Conservation (phyloP, 2,329 filamentous ascomycete genomes). For the Xylaria sp. region DNA sequence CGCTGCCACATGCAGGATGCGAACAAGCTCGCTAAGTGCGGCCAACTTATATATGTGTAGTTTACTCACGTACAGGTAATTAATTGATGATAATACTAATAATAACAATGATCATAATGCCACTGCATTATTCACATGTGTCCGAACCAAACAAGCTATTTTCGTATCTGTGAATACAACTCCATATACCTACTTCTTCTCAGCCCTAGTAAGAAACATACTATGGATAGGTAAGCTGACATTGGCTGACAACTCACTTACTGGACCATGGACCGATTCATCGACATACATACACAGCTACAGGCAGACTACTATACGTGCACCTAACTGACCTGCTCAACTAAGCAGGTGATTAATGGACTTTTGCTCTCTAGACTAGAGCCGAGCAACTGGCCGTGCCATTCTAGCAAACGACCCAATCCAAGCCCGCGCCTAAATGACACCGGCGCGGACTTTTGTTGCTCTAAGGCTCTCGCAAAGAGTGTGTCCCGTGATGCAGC, state of each 20-base stretch:
- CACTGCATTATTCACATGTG: not conserved
- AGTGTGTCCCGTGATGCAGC: conserved; percentile 14
- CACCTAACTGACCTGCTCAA: conserved; percentile 18
- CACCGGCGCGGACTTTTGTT: not conserved
- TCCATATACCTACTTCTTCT: not conserved
- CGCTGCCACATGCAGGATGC: not conserved
- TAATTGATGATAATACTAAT: not conserved
- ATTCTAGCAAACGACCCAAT: conserved; percentile 22
- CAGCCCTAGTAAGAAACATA: conserved; percentile 1
- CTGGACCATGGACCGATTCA: not conserved
- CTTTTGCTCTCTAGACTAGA: not conserved
- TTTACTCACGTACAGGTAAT: not conserved
- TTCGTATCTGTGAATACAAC: not conserved
- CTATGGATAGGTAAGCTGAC: conserved; percentile 10
- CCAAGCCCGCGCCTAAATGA: conserved; percentile 1
- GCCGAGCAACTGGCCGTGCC: conserved; percentile 17
- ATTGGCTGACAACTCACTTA: conserved; percentile 16
- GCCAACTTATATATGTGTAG: not conserved
- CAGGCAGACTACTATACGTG: not conserved
- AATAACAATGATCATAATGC: too few species aligned
- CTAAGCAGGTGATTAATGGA: conserved; percentile 22
- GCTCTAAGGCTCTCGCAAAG: not conserved
- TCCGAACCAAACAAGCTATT: not conserved
- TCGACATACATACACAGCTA: not conserved
- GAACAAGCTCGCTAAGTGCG: conserved; percentile 2